Evolutionary conservation across 352 stramenopile species (phyloP).

Genomic region (Lagenidium giganteum): DNA sequence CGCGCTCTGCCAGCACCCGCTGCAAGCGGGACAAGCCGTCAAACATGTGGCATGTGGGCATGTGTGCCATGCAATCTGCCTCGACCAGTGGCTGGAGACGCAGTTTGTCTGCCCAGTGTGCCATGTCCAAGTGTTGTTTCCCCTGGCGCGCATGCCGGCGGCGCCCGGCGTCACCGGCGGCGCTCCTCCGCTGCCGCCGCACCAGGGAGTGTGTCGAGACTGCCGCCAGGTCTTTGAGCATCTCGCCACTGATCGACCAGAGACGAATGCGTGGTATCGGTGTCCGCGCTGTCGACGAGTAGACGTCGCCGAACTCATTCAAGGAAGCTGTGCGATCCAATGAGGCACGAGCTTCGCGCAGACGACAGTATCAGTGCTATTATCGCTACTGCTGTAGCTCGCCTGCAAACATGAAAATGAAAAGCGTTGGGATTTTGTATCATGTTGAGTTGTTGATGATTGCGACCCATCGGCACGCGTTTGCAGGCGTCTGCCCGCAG

Average conservation of each 20-base stretch:
- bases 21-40: conserved; percentile 27
- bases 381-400: too few species aligned
- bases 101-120: conserved; percentile 52
- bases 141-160: conserved; percentile 19
- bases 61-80: conserved; percentile 54
- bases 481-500: too few species aligned
- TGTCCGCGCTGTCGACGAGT: conserved; percentile 47
- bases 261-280: conserved; percentile 68
- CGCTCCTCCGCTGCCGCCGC: too few species aligned
- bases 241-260: conserved; percentile 33
- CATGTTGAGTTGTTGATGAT: too few species aligned
- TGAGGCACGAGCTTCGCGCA: too few species aligned
- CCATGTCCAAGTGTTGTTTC: conserved; percentile 56
- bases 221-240: conserved; percentile 69
- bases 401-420: too few species aligned
- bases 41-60: conserved; percentile 63
- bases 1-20: conserved; percentile 29
- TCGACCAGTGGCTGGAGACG: conserved; percentile 41
- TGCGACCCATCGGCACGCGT: too few species aligned
- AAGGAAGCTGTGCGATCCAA: conserved; percentile 50
- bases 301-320: conserved; percentile 45
- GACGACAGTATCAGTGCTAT: too few species aligned
- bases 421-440: too few species aligned
- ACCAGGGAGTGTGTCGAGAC: conserved; percentile 52
- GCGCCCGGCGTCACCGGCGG: conserved; percentile 2